Evolutionary conservation across 2,329 filamentous ascomycete species (phyloP), one percentile per base, ranked within the genome.

Genomic region (Trichothecium sympodiale): DNA sequence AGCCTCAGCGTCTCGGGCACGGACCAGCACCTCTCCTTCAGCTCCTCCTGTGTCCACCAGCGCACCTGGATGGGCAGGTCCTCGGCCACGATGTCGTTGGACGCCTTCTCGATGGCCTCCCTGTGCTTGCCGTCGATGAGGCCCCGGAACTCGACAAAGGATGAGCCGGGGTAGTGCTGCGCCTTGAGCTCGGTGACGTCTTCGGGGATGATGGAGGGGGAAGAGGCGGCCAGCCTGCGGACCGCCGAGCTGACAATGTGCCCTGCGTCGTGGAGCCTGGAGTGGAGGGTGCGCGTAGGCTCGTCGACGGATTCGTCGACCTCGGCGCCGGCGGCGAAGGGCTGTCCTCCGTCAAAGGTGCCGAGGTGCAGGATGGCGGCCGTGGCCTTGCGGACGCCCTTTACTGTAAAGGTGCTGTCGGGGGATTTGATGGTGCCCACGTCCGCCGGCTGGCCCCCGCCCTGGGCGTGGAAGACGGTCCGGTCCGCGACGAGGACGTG

Each of bases 221-320:
- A 53, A 35, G 73, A 52, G 2, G 62, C 55, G 2, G 74, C 55
- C 13, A 37, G 25, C 8, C 17, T 8, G 14, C 25, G 35, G 30
- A 37, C 20, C 4, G 35, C 29, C 5, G 30, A 17, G 15, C 34
- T 28, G 16, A 39, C 17, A 23, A 39, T 25, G 34, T 39, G 38
- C 3, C 38, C 38, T 9, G 18, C 38, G 28, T 32, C 31, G 26
- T 39, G 38, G 25, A 36, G 28, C n/a, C 27, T 29, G 8, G 34
- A 39, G 33, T 37, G 34, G 12, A 39, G 17, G 12, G 15, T 29
- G n/a, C 38, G 34, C 34, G 23, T 34, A 5, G 16, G 23, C 15
- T 16, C 30, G 31, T 39, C 34, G 26, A 39, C 31, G 16, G 13
- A 13, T 25, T 39, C 34, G 6, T 23, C n/a, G 7, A 39, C 36